A percentile compares a stretch with the other conserved stretches of the same genome.
These are phyloP conservation scores for Nakazawaea populi DNA, from an alignment of 805 yeast genomes.

Conservation along the genomic window DNA sequence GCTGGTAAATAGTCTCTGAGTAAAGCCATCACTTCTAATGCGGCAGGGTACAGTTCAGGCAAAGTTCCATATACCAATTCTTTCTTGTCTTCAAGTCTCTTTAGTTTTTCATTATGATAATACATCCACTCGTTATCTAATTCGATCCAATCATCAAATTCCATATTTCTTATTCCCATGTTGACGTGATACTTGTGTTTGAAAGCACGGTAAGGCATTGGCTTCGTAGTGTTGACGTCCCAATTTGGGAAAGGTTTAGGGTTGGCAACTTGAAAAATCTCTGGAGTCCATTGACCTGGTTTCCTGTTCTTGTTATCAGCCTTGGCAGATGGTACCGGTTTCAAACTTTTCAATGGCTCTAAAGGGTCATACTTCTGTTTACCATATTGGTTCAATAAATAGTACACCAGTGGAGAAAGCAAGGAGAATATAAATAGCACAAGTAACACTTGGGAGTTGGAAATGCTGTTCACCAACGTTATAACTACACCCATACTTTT, in stretches of 20 bases:
- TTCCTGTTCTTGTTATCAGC: conserved; percentile 41
- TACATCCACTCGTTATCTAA: conserved; percentile 60
- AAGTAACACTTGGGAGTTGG: neutral
- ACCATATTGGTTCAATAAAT: neutral
- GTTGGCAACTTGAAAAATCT: conserved; percentile 39
- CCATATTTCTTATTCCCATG: conserved; percentile 65
- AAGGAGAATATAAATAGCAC: neutral
- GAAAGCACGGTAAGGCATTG: conserved; percentile 63
- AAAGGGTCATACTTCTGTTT: conserved; percentile 6
- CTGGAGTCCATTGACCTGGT: conserved; percentile 50
- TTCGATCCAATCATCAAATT: conserved; percentile 59
- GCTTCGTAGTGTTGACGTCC: conserved; percentile 43
- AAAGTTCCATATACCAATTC: conserved; percentile 43
- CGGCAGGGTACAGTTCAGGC: conserved; percentile 46
- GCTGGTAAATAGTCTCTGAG: conserved; percentile 46
- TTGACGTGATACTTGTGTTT: conserved; percentile 58
- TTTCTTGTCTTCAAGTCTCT: conserved; percentile 42
- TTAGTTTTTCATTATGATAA: conserved; percentile 46
- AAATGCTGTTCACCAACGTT: neutral
- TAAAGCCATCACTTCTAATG: conserved; percentile 49
- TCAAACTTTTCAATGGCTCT: conserved; percentile 9
- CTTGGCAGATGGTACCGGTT: conserved; percentile 25
- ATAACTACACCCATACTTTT: conserved; percentile 4
- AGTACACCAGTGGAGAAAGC: neutral
- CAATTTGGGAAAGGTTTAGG: conserved; percentile 44